These are phyloP conservation scores for Exsudoporus floridanus DNA, from an alignment of 1,284 basidiomycete genomes.

Conservation along the genomic window DNA sequence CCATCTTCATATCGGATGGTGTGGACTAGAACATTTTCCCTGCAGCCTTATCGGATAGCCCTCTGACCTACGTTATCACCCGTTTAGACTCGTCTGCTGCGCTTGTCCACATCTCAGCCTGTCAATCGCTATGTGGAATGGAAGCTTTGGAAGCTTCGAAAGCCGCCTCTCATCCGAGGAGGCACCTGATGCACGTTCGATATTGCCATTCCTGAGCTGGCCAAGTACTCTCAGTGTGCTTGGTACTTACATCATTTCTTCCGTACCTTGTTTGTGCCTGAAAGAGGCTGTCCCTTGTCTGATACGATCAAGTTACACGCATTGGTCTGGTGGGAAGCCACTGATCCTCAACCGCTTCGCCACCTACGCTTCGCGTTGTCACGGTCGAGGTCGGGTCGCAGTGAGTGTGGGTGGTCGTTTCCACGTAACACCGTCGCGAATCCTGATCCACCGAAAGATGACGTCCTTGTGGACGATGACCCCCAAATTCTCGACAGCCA, in stretches of 20 bases:
- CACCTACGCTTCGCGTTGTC: slow-evolving; percentile 4
- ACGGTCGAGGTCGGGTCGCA: background rate
- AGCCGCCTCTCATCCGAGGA: slow-evolving; percentile 13
- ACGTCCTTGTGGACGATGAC: background rate
- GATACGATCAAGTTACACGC: too few relatives aligned
- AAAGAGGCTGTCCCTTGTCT: too few relatives aligned
- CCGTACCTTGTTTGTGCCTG: slow-evolving; percentile 5
- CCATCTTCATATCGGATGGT: background rate
- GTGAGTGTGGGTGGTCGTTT: background rate
- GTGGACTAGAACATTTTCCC: background rate
- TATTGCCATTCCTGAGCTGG: slow-evolving; percentile 1
- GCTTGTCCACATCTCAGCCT: slow-evolving; percentile 3
- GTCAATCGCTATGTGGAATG: slow-evolving; percentile 9
- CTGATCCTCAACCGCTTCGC: background rate
- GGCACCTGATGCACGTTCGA: background rate
- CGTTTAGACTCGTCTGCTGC: background rate
- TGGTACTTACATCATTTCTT: slow-evolving; percentile 10
- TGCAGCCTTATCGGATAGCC: background rate
- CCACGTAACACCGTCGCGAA: background rate
- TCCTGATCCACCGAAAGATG: background rate
- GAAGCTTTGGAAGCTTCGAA: slow-evolving; percentile 1
- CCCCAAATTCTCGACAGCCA: background rate
- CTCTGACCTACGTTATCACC: background rate
- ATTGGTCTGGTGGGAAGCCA: background rate
- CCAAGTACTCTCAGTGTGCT: slow-evolving; percentile 1